These are phyloP conservation scores for Globisporangium spiculum DNA, from an alignment of 352 stramenopile genomes.

Conservation along the genomic window DNA sequence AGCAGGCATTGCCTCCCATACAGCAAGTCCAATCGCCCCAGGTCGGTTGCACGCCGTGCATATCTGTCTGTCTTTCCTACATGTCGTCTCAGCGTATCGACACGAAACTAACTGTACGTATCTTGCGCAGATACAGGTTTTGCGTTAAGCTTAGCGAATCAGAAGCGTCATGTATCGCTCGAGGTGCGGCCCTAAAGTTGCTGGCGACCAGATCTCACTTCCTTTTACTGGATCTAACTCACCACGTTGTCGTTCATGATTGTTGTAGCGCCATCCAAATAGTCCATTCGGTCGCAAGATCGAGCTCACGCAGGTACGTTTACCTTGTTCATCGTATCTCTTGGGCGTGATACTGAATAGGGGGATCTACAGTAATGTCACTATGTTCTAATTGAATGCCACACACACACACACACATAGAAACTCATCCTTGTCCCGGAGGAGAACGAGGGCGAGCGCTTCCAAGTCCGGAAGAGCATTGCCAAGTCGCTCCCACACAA, in stretches of 20 bases:
- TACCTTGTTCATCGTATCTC: background rate
- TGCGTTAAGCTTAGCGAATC: background rate
- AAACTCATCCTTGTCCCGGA: conserved; percentile 8
- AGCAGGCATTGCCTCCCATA: background rate
- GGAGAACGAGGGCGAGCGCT: background rate
- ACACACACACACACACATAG: background rate
- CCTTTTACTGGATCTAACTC: background rate
- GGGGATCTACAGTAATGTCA: background rate
- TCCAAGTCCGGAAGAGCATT: conserved; percentile 15
- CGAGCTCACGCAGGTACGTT: conserved; percentile 30
- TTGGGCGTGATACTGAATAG: background rate
- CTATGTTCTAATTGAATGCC: background rate
- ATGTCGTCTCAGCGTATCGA: background rate
- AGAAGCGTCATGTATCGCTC: background rate
- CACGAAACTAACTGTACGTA: background rate
- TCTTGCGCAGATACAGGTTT: background rate
- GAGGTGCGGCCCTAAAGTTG: background rate
- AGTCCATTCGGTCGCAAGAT: conserved; percentile 45
- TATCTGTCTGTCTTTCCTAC: background rate
- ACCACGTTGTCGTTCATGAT: background rate
- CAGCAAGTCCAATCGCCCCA: background rate
- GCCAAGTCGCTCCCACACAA: conserved; percentile 4
- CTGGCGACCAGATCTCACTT: background rate
- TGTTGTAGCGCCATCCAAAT: conserved; percentile 28
- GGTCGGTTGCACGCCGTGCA: background rate